Base-by-base conservation (phyloP, 2,329 filamentous ascomycete genomes). In the Venturia carpophila region DNA sequence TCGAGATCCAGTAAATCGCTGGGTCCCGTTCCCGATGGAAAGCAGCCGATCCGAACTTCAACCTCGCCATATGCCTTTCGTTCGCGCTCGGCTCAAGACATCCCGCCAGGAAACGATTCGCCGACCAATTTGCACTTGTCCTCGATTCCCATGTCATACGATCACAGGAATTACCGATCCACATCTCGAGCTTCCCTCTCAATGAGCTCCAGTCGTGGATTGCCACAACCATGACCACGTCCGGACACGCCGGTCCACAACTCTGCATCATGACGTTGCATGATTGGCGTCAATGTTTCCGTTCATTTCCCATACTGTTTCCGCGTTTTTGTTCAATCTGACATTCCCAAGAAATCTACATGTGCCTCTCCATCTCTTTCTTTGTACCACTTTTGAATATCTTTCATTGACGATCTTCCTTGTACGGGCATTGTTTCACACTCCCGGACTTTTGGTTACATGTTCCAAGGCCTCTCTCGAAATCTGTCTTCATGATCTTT, bases 201-300 rank as follows among this genome's bases (percentile, higher is more conserved):
- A 58, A 19, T 21, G 52, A n/a, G 15, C 52, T 58, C 30, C 2
- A 34, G 10, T 58, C 52, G 2, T 37, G 52, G 30, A 37, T 21
- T 58, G 15, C 52, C 52, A 37, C 3, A 34, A 11, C 19, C 17
- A 37, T 27, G 37, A 24, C 5, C 27, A 37, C 30, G 27, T 58
- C n/a, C 52, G 30, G 17, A 58, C 17, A 34, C 52, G 30, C 52
- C 52, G 7, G 6, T 62, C 24, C 60, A 37, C 6, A 43, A 37
- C 21, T 21, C 52, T 34, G 39, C 24, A n/a, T 42, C 30, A 70
- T 67, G 65, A 72, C 24, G 56, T 52, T 42, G 27, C 6, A 41
- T 52, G 62, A 37, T 13, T 9, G 55, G 17, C 30, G 15, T n/a
- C 30, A 37, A 58, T 15, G 11, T n/a, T 41, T 58, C 17, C 17